Percentiles rank a stretch among this genome's conserved stretches.
phyloP scores from a whole-genome alignment of 306 rosid genomes.

The Prunus mume region DNA sequence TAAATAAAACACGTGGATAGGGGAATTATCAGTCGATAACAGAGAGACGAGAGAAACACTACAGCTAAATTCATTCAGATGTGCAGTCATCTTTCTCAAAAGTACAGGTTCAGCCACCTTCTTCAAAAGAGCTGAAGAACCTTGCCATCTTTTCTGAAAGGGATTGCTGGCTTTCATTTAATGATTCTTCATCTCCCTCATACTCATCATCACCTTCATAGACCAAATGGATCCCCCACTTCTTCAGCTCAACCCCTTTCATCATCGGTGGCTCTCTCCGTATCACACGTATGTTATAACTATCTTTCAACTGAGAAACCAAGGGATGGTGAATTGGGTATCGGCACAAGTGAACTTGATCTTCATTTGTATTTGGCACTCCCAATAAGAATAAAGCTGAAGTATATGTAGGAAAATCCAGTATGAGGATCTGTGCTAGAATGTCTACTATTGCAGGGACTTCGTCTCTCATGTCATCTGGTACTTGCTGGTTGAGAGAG shows the following conservation, averaged over 20 bases:
- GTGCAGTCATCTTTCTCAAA: not conserved
- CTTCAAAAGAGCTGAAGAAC: slow-evolving; percentile 33
- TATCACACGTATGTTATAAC: slow-evolving; percentile 34
- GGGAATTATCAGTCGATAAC: not conserved
- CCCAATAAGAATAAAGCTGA: slow-evolving; percentile 32
- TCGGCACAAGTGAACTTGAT: slow-evolving; percentile 51
- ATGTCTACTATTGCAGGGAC: slow-evolving; percentile 36
- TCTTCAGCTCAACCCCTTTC: slow-evolving; percentile 46
- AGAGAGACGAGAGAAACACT: too few species aligned
- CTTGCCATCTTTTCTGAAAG: slow-evolving; percentile 48
- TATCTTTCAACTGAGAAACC: slow-evolving; percentile 33
- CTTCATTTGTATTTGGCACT: slow-evolving; percentile 43
- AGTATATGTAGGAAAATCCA: slow-evolving; percentile 22
- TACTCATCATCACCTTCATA: slow-evolving; percentile 70
- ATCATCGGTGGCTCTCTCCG: slow-evolving; percentile 35
- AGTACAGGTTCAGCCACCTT: not conserved
- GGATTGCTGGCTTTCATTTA: slow-evolving; percentile 39
- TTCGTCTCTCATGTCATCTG: slow-evolving; percentile 6
- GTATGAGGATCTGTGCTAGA: slow-evolving; percentile 38
- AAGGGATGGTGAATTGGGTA: slow-evolving; percentile 28
- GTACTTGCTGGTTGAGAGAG: slow-evolving; percentile 40
- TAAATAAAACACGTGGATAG: not conserved
- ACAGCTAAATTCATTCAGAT: not conserved
- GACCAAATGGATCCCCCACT: slow-evolving; percentile 40
- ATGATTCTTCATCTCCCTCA: slow-evolving; percentile 46